These are phyloP conservation scores for Backusella morwellensis DNA, from an alignment of 192 early-diverging fungal species.

Conservation along the genomic window DNA sequence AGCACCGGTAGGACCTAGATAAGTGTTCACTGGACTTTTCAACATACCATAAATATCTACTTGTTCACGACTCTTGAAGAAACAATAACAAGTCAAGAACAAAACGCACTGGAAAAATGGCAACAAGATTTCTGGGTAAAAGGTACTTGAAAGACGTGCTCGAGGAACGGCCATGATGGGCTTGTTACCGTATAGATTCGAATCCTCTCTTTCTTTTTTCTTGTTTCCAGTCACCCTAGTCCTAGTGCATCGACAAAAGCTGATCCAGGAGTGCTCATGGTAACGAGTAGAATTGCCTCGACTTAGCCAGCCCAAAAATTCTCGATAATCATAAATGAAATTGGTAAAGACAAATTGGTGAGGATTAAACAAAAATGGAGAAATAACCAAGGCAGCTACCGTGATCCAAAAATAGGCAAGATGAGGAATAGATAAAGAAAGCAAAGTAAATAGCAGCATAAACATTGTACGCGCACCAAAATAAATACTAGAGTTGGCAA, in stretches of 20 bases:
- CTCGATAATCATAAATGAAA: constrained; percentile 68
- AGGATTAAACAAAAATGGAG: constrained; percentile 75
- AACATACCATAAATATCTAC: neutral
- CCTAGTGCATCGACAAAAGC: constrained; percentile 56
- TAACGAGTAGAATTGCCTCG: constrained; percentile 52
- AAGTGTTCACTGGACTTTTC: neutral
- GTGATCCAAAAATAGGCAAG: constrained; percentile 71
- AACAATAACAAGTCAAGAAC: constrained; percentile 53
- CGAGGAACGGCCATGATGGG: constrained; percentile 49
- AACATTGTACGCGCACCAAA: constrained; percentile 61
- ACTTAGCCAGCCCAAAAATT: constrained; percentile 65
- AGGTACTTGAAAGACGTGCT: constrained; percentile 55
- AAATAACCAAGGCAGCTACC: constrained; percentile 58
- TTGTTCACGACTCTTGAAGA: constrained; percentile 48
- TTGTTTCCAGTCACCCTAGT: constrained; percentile 64
- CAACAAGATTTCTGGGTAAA: constrained; percentile 61
- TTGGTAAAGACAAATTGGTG: constrained; percentile 67
- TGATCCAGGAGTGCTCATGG: constrained; percentile 66
- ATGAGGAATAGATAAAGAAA: constrained; percentile 54
- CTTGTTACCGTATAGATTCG: constrained; percentile 30
- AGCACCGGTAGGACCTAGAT: constrained; percentile 15
- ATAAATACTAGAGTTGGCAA: constrained; percentile 65
- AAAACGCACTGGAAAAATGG: constrained; percentile 56
- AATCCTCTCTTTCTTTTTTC: constrained; percentile 42
- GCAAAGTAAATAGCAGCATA: constrained; percentile 60